Percentiles rank a stretch among this genome's conserved stretches.
These are phyloP conservation scores for Lactarius vividus DNA, from an alignment of 768 basidiomycete species.

Conservation along the genomic window DNA sequence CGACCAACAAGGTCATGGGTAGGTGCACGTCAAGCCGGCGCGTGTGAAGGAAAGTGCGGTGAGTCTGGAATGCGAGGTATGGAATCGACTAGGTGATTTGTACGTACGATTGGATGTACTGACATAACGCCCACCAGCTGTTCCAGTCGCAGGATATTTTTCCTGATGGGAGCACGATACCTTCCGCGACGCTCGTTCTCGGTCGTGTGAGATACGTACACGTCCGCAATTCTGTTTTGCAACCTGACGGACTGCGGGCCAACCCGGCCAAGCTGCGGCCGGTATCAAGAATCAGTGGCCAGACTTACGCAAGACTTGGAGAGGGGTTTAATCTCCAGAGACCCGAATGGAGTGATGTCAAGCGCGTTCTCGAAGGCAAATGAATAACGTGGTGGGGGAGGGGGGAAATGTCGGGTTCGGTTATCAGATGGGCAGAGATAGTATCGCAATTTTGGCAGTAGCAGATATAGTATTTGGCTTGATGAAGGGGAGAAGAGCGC, in stretches of 20 bases:
- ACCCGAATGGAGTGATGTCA: conserved; percentile 41
- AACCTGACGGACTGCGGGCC: conserved; percentile 40
- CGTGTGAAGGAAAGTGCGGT: conserved; percentile 58
- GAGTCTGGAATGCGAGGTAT: conserved; percentile 60
- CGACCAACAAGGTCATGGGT: conserved; percentile 15
- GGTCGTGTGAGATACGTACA: conserved; percentile 56
- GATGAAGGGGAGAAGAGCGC: conserved; percentile 13
- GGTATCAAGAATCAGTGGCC: conserved; percentile 55
- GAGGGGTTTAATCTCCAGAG: conserved; percentile 48
- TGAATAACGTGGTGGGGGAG: conserved; percentile 6
- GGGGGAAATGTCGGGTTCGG: conserved; percentile 6
- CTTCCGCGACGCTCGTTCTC: conserved; percentile 47
- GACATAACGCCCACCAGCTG: conserved; percentile 38
- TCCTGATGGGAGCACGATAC: conserved; percentile 37
- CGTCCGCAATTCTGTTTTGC: conserved; percentile 48
- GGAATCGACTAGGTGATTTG: not conserved
- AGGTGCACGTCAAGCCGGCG: conserved; percentile 50
- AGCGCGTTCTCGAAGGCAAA: conserved; percentile 31
- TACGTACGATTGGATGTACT: conserved; percentile 22
- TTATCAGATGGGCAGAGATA: conserved; percentile 23
- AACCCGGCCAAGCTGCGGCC: conserved; percentile 49
- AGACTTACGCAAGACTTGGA: conserved; percentile 47
- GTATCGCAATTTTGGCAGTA: conserved; percentile 18
- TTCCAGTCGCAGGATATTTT: conserved; percentile 50
- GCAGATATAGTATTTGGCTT: conserved; percentile 14